phyloP scores from a whole-genome alignment of 2,329 filamentous ascomycete genomes.

The Simplicillium sp. region DNA sequence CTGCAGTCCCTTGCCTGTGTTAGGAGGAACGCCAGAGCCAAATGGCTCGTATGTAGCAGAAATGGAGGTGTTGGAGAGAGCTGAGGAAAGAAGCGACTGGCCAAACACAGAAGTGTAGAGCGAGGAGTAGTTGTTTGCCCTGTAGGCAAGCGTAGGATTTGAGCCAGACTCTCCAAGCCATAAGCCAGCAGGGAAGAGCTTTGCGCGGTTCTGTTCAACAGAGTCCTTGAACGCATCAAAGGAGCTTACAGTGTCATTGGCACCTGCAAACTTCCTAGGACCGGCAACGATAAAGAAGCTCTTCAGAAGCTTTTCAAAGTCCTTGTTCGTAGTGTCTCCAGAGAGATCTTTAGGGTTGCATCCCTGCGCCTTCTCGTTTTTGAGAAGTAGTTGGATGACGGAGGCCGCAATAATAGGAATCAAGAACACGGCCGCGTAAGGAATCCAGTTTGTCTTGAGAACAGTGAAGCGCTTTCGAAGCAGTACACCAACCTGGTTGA shows the following conservation, averaged over 20 bases:
- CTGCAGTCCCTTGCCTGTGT: slow-evolving; percentile 61
- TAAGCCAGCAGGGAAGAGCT: slow-evolving; percentile 66
- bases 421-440: slow-evolving; percentile 61
- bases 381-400: slow-evolving; percentile 63
- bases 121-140: slow-evolving; percentile 44
- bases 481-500: slow-evolving; percentile 48
- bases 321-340: slow-evolving; percentile 5
- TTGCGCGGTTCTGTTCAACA: slow-evolving; percentile 50
- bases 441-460: slow-evolving; percentile 46
- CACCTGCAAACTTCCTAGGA: slow-evolving; percentile 10
- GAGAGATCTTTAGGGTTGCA: slow-evolving; percentile 27
- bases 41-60: slow-evolving; percentile 61
- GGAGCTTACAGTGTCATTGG: slow-evolving; percentile 9
- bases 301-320: slow-evolving; percentile 12
- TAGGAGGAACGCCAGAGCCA: slow-evolving; percentile 57
- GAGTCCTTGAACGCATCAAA: slow-evolving; percentile 48
- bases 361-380: slow-evolving; percentile 35
- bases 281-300: slow-evolving; percentile 12
- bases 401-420: slow-evolving; percentile 69
- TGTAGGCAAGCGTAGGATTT: slow-evolving; percentile 58
- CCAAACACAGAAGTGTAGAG: slow-evolving; percentile 42
- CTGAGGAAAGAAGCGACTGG: slow-evolving; percentile 50
- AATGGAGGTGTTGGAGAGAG: slow-evolving; percentile 57
- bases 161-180: slow-evolving; percentile 54
- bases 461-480: slow-evolving; percentile 57